A percentile compares a stretch with the other conserved stretches of the same genome.
These are phyloP conservation scores for Ascomycota sp. DNA, from an alignment of 2,329 filamentous ascomycete genomes.

Conservation along the genomic window DNA sequence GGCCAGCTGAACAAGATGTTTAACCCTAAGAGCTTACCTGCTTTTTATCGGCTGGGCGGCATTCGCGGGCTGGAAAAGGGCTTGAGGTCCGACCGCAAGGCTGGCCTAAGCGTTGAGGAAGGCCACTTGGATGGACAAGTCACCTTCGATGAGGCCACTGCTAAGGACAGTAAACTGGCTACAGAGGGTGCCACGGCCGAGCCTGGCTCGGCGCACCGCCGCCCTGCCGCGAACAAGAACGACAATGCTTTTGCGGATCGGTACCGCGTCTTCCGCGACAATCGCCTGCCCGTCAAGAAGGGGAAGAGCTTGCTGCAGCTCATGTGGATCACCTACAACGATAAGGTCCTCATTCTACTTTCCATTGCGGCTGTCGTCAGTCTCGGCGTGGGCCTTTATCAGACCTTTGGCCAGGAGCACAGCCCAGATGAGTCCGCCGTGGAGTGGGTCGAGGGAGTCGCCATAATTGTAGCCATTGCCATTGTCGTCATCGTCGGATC, in stretches of 20 bases:
- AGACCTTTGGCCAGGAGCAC: constrained; percentile 44
- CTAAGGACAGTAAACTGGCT: constrained; percentile 12
- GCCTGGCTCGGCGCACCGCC: too few species aligned
- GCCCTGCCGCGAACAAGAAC: constrained; percentile 1
- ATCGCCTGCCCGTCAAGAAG: constrained; percentile 53
- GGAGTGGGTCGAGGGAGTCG: constrained; percentile 67
- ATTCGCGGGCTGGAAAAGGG: constrained; percentile 61
- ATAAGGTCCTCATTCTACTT: constrained; percentile 58
- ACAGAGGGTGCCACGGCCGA: constrained; percentile 9
- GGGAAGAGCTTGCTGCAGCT: constrained; percentile 51
- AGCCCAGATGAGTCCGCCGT: constrained; percentile 30
- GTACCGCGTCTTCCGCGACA: constrained; percentile 51
- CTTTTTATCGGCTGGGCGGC: constrained; percentile 66
- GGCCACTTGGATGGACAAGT: constrained; percentile 40
- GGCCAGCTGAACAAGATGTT: constrained; percentile 74
- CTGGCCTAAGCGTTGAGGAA: constrained; percentile 65
- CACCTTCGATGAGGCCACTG: constrained; percentile 50
- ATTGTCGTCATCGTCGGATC: constrained; percentile 63
- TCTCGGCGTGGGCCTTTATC: constrained; percentile 54
- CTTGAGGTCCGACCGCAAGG: constrained; percentile 47
- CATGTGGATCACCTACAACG: constrained; percentile 70
- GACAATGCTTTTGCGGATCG: constrained; percentile 35
- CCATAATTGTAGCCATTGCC: constrained; percentile 59
- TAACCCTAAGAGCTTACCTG: constrained; percentile 70
- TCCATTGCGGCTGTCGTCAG: constrained; percentile 53